Percentiles rank a stretch among this genome's conserved stretches.
phyloP scores from a whole-genome alignment of 2,329 filamentous ascomycete genomes.

The Fusarium heterosporum region DNA sequence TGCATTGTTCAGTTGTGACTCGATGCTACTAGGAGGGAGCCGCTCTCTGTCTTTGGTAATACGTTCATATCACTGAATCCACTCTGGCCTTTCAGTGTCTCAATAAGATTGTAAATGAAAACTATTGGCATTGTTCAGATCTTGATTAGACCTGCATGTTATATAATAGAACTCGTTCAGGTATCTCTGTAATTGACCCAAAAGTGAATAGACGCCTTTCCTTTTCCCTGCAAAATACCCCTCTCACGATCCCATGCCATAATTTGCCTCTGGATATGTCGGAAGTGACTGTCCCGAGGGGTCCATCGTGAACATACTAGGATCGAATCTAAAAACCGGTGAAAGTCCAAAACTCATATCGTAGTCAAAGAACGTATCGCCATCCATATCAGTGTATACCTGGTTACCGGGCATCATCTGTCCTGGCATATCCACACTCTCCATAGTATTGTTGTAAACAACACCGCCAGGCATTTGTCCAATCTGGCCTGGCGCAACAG shows the following conservation, averaged over 20 bases:
- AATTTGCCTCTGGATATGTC: constrained; percentile 42
- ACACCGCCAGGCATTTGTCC: constrained; percentile 12
- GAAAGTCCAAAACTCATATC: constrained; percentile 48
- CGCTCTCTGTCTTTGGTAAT: too few relatives aligned
- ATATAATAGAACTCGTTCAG: background rate
- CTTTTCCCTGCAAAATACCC: background rate
- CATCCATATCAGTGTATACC: constrained; percentile 43
- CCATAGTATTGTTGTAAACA: constrained; percentile 26
- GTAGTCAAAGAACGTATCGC: constrained; percentile 47
- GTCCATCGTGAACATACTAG: constrained; percentile 45
- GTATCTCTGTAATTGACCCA: constrained; percentile 9
- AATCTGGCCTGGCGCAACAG: constrained; percentile 29
- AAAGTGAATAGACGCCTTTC: background rate
- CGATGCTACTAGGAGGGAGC: too few relatives aligned
- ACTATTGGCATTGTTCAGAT: background rate
- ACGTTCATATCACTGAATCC: too few relatives aligned
- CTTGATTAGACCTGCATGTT: background rate
- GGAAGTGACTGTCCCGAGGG: constrained; percentile 42
- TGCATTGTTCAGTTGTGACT: background rate
- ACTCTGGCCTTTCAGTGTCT: background rate
- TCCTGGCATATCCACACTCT: constrained; percentile 31
- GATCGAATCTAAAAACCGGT: constrained; percentile 46
- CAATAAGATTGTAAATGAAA: background rate
- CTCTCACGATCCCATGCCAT: constrained; percentile 36
- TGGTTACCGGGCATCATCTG: constrained; percentile 39